A percentile compares a stretch with the other conserved stretches of the same genome.
These are phyloP conservation scores for Candida boleticola DNA, from an alignment of 805 yeast species.

Conservation along the genomic window DNA sequence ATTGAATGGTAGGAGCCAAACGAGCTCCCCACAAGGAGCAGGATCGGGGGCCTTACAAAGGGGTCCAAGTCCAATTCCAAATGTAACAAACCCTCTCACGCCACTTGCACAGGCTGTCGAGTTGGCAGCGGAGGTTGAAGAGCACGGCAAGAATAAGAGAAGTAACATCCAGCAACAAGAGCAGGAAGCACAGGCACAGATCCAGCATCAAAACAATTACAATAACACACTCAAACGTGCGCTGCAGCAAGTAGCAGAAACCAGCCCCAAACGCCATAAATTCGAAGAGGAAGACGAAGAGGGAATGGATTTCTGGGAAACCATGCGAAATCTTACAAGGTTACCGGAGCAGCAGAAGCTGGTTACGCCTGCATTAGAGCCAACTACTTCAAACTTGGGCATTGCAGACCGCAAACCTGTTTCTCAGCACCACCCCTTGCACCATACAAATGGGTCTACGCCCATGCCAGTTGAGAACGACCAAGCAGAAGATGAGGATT, in stretches of 20 bases:
- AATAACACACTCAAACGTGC: neutral
- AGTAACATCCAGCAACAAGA: neutral
- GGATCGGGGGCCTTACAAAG: neutral
- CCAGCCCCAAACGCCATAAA: slow-evolving; percentile 7
- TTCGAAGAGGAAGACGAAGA: slow-evolving; percentile 50
- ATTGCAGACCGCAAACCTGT: slow-evolving; percentile 34
- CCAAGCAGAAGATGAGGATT: slow-evolving; percentile 20
- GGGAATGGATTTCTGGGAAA: slow-evolving; percentile 71
- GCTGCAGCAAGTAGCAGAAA: slow-evolving; percentile 7
- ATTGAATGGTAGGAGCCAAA: slow-evolving; percentile 30
- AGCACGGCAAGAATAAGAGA: slow-evolving; percentile 6
- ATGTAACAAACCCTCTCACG: slow-evolving; percentile 18
- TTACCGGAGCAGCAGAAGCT: neutral
- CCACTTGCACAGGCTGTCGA: slow-evolving; percentile 43
- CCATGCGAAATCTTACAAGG: slow-evolving; percentile 52
- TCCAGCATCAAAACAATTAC: slow-evolving; percentile 1
- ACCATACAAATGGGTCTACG: slow-evolving; percentile 19
- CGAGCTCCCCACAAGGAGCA: slow-evolving; percentile 7
- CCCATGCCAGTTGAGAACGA: slow-evolving; percentile 3
- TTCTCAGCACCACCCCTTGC: slow-evolving; percentile 55
- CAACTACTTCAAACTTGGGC: slow-evolving; percentile 6
- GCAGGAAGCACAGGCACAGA: neutral
- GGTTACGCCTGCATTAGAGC: neutral
- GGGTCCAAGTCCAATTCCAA: neutral
- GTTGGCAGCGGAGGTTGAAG: slow-evolving; percentile 22